Evolutionary conservation across 2,329 filamentous ascomycete species (phyloP), one percentile per base, ranked within the genome.

Genomic region (Diaporthe sp.): DNA sequence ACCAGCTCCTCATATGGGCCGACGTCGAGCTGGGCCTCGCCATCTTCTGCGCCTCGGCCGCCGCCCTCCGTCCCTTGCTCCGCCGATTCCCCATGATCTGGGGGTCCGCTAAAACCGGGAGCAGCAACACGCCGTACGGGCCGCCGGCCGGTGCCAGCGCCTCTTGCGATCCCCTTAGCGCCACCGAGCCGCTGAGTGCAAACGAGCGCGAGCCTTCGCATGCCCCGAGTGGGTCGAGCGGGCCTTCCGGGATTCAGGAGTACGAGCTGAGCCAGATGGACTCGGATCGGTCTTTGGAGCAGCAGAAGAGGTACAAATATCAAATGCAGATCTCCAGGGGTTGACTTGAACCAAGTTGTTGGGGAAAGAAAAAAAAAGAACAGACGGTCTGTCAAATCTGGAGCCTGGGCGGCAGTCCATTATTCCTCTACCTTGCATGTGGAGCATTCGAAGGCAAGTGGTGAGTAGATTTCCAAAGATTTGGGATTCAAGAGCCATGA

Each of bases 1-100:
- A 82, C 73, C 78, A 82, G 25, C 78, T 83, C 8, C 79, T 82
- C 3, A 76, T 82, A 25, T 83, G 82, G 82, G 82, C 82, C 58
- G 78, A 81, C 61, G 81, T 82, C 74, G 75, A 76, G 44, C 37
- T 76, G 28, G 75, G 73, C 53, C 61, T 76, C 2, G 70, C 73
- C 60, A 71, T 82, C 71, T 78, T 83, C 63, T 80, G 81, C 39
- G 80, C 81, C 2, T 81, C 82, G 0, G 78, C 80, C 1, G 82
- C 82, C 7, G 82, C 81, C 2, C 77, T 82, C 2, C 80, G 81
- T 22, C 82, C 82, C 12, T 73, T 83, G 9, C 77, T 83, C 2
- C 34, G 49, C 31, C 31, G 9, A 1, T 53, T n/a, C 22, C 47
- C 70, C 22, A 25, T 12, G 17, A 34, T 65, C 6, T 73, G 71